Evolutionary conservation across 768 basidiomycete genomes (phyloP).

Genomic region (Boletus rufocinnamomeus): DNA sequence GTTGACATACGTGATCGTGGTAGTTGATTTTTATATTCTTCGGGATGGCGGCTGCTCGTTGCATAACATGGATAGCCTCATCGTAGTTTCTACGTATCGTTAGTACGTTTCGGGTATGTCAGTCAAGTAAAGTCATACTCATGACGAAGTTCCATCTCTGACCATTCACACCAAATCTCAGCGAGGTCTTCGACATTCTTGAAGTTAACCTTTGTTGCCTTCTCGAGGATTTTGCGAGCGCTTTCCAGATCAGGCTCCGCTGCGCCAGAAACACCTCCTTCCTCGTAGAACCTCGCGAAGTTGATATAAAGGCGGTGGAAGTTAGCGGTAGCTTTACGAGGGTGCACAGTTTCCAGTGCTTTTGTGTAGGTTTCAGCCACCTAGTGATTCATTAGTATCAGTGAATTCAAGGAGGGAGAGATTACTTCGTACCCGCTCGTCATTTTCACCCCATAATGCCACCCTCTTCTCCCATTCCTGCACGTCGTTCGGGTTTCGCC

Average conservation of each 20-base stretch:
- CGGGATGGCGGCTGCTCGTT: constrained; percentile 89
- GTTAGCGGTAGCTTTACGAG: constrained; percentile 89
- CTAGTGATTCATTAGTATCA: constrained; percentile 39
- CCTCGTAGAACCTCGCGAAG: constrained; percentile 98
- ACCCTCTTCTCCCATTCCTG: constrained; percentile 99
- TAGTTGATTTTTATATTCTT: constrained; percentile 90
- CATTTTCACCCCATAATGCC: constrained; percentile 89
- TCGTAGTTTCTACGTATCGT: constrained; percentile 81
- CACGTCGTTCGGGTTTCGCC: constrained; percentile 96
- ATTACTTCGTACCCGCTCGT: constrained; percentile 69
- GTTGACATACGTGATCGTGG: constrained; percentile 80
- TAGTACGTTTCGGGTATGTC: constrained; percentile 6
- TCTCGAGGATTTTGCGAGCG: constrained; percentile 91
- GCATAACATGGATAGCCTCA: constrained; percentile 94
- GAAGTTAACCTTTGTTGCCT: constrained; percentile 89
- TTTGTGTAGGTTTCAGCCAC: constrained; percentile 91
- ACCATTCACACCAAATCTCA: constrained; percentile 99
- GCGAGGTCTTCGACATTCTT: constrained; percentile 96
- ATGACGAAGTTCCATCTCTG: constrained; percentile 95
- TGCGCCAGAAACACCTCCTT: constrained; percentile 79
- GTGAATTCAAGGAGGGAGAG: neutral
- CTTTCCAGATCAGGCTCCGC: constrained; percentile 82
- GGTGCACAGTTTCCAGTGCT: constrained; percentile 84
- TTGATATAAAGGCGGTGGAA: constrained; percentile 89
- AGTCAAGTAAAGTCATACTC: constrained; percentile 60